Base-by-base conservation (phyloP, 768 basidiomycete genomes). In the Bullera alba region DNA sequence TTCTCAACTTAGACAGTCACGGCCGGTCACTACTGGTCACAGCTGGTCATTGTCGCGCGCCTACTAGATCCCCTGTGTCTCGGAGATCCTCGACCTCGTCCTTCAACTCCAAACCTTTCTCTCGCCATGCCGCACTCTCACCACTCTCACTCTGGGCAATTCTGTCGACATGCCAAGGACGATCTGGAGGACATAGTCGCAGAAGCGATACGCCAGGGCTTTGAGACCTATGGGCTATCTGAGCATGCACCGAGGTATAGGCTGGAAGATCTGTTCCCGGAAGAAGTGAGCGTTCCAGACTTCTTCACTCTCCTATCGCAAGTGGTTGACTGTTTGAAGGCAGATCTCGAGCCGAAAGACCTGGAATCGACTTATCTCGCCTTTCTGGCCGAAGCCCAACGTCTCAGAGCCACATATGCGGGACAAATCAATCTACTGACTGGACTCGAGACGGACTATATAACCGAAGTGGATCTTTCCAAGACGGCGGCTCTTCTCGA, bases 211-310 rank as follows among this genome's bases (percentile, higher is more conserved):
- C 69, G 75, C 5, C 80, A 85, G 69, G 80, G 83, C 0, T 97
- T 97, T 68, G 75, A 79, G 51, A 76, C 85, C 0, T 97, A 83
- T 66, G 90, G 92, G 1, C 75, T 97, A 51, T 87, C 84, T 3
- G 95, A 97, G 74, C 95, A 97, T 72, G 85, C 85, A 45, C 93
- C 95, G 23, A 81, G 93, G 23, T 93, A 91, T 73, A 79, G 88
- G 50, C 50, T 61, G 1, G 70, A 78, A 28, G 91, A 99, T 69
- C 75, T 97, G 25, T 97, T 95, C 71, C 92, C 93, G 17, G 95
- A 97, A 76, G 95, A 99, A 82, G 91, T 92, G 67, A 61, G 75
- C 59, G 17, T 48, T 42, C 56, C 35, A 42, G 38, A 42, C 46
- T 42, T 42, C 45, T 21, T 27, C 37, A 38, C 22, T 29, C 23